Conservation (phyloP, 352 stramenopile species). For the Pythium folliculosum region DNA sequence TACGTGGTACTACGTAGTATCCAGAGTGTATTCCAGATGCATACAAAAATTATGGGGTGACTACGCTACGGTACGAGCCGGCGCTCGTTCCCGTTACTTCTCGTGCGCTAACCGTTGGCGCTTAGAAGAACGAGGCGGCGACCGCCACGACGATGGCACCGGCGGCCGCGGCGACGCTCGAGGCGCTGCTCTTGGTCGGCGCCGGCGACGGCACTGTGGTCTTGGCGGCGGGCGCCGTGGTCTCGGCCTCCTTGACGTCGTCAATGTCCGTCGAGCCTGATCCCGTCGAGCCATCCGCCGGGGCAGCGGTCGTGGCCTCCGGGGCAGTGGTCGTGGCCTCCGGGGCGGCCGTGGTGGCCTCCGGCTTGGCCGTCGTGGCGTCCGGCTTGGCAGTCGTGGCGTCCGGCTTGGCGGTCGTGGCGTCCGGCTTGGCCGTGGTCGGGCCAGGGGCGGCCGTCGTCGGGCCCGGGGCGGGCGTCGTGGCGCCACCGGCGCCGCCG, state of each 20-base stretch:
- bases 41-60: not conserved
- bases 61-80: not conserved
- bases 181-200: constrained; percentile 5
- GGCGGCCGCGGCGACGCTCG: not conserved
- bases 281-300: not conserved
- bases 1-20: too few species aligned
- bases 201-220: not conserved
- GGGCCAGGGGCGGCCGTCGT: constrained; percentile 9
- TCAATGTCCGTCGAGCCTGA: not conserved
- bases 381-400: constrained; percentile 3
- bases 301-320: not conserved
- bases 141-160: constrained; percentile 17
- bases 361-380: not conserved
- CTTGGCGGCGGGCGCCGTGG: not conserved
- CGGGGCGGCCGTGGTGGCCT: not conserved
- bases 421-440: not conserved
- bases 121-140: constrained; percentile 17
- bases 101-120: not conserved
- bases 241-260: not conserved
- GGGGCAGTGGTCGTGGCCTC: not conserved
- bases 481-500: not conserved
- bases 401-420: constrained; percentile 6
- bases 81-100: not conserved
- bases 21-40: not conserved
- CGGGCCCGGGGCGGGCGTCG: constrained; percentile 1